These are phyloP conservation scores for Podila clonocystis DNA, from an alignment of 192 early-diverging fungal species.

Conservation along the genomic window DNA sequence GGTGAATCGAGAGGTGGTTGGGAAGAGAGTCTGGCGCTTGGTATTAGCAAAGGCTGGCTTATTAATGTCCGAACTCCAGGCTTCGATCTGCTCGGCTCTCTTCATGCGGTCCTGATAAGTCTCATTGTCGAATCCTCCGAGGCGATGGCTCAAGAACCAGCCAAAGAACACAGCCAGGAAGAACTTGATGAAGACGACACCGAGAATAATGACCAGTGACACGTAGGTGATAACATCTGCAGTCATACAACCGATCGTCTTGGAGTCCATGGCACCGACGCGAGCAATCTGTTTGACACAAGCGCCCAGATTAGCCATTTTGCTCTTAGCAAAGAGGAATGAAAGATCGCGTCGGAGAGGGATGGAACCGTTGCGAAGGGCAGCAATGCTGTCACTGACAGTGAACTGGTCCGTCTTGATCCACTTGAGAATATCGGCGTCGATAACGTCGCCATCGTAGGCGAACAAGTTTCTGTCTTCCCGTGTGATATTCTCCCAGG, in stretches of 20 bases:
- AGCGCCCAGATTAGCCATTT: constrained; percentile 59
- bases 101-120: constrained; percentile 75
- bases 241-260: constrained; percentile 84
- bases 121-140: constrained; percentile 76
- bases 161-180: constrained; percentile 80
- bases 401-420: constrained; percentile 60
- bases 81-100: constrained; percentile 77
- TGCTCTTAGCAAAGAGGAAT: constrained; percentile 54
- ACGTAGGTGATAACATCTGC: constrained; percentile 81
- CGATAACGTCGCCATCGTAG: constrained; percentile 53
- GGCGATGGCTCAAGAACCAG: constrained; percentile 80
- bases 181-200: constrained; percentile 76
- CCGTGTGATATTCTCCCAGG: constrained; percentile 59
- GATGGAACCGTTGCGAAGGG: constrained; percentile 26
- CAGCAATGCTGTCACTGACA: constrained; percentile 64
- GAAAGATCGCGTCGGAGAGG: constrained; percentile 44
- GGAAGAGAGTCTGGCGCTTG: constrained; percentile 45
- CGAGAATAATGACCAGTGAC: constrained; percentile 75
- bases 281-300: constrained; percentile 81
- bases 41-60: constrained; percentile 54
- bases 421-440: constrained; percentile 59
- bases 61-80: constrained; percentile 79
- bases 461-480: constrained; percentile 61
- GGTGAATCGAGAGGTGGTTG: constrained; percentile 40
- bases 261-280: constrained; percentile 82